Base-by-base conservation (phyloP, 1,139 yeast genomes). In the Yamadazyma songkhlaensis region DNA sequence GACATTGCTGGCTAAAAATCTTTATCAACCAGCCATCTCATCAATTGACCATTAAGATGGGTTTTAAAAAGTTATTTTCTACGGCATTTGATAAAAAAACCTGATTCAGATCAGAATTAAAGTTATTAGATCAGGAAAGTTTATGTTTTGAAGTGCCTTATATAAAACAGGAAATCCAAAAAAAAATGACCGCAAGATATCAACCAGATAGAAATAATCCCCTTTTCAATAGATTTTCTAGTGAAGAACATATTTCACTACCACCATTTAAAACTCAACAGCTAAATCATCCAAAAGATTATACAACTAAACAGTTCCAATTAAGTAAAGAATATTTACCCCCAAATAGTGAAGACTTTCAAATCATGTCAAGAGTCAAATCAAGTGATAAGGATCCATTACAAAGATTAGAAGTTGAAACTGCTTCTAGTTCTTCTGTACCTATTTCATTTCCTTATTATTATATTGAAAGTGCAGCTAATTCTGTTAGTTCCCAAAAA, bases 381-480 rank as follows among this genome's bases (percentile, higher is more conserved):
- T 39, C 41, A 25, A 40, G 32, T 13, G 37, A 42, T 17, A 42
- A 48, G 2, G 53, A 49, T 8, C 44, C 54, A 7, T 43, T 55
- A 34, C 46, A 48, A 34, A 44, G 57, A 30, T 46, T 62, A 28
- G 68, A 63, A 41, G 60, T 62, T n/a, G 64, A 60, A 46, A 52
- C 67, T 8, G 50, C 55, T 4, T 63, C 70, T 2, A 51, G 61
- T 15, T 51, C 60, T 9, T 62, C 67, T 3, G 36, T 61, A 3
- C 66, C 64, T 1, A 52, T 59, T 7, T 64, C 70, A 2, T 55
- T 62, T 36, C 72, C 72, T 1, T 62, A 62, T 44, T 60, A 57
- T 38, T 59, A 62, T 41, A 45, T 59, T 12, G 54, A 59, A 31
- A 58, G 55, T 37, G 47, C 53, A 29, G 45, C 49, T 36, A 54